Percentiles rank a stretch among this genome's conserved stretches.
phyloP scores from a whole-genome alignment of 805 yeast genomes.

The Saccharomycodes ludwigii region DNA sequence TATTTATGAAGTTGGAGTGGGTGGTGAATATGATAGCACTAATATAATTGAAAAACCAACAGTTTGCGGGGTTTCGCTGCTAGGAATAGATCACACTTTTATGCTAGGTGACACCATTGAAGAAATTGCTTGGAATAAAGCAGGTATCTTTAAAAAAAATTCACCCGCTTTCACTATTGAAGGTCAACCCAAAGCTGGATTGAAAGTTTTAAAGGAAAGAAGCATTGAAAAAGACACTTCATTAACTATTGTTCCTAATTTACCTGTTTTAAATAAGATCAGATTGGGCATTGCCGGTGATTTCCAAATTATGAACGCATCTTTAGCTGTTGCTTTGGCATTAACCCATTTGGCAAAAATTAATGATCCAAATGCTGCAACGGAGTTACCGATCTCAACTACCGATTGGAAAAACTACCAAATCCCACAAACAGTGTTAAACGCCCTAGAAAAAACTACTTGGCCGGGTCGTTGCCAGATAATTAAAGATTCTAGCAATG shows the following conservation, averaged over 20 bases:
- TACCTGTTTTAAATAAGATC: slow-evolving; percentile 25
- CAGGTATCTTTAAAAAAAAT: slow-evolving; percentile 73
- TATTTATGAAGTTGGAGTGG: slow-evolving; percentile 95
- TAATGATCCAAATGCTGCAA: slow-evolving; percentile 12
- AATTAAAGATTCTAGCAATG: slow-evolving; percentile 30
- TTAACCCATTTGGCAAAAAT: slow-evolving; percentile 36
- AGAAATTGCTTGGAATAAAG: slow-evolving; percentile 92
- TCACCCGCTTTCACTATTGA: slow-evolving; percentile 57
- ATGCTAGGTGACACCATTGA: slow-evolving; percentile 80
- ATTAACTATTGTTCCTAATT: slow-evolving; percentile 39
- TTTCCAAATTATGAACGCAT: slow-evolving; percentile 77
- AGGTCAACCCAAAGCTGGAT: slow-evolving; percentile 42
- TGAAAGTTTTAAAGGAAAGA: slow-evolving; percentile 46
- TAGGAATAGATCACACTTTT: slow-evolving; percentile 86
- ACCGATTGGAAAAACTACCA: slow-evolving; percentile 9
- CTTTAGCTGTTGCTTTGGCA: slow-evolving; percentile 69
- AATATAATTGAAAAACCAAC: slow-evolving; percentile 71
- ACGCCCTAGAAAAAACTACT: slow-evolving; percentile 52
- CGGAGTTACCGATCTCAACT: slow-evolving; percentile 7
- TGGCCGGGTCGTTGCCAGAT: slow-evolving; percentile 98
- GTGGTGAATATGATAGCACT: slow-evolving; percentile 96
- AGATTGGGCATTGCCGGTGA: slow-evolving; percentile 70
- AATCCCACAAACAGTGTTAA: slow-evolving; percentile 37
- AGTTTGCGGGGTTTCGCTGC: slow-evolving; percentile 71
- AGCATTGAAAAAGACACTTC: slow-evolving; percentile 51